A percentile compares a stretch with the other conserved stretches of the same genome.
Conservation (phyloP, 441 rosid species). For the Gossypium gossypioides region DNA sequence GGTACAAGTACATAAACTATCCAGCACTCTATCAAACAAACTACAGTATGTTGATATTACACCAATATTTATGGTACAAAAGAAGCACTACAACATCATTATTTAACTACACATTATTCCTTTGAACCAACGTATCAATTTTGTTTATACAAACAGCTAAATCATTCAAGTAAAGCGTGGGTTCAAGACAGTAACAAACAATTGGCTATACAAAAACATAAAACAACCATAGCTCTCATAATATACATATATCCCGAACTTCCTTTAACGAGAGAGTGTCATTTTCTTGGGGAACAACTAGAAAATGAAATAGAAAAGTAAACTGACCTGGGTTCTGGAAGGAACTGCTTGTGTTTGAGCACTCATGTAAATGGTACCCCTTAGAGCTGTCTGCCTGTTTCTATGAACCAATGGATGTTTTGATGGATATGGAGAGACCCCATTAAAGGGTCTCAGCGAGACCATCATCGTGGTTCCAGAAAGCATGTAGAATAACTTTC, state of each 20-base stretch:
- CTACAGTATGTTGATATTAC: background rate
- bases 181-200: background rate
- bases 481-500: background rate
- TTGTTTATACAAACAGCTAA: background rate
- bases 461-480: constrained; percentile 27
- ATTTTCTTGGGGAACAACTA: constrained; percentile 3
- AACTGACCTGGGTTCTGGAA: constrained; percentile 50
- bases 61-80: background rate
- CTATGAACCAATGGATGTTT: constrained; percentile 14
- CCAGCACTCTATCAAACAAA: background rate
- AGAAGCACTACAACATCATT: background rate
- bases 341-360: constrained; percentile 48
- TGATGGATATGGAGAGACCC: constrained; percentile 17
- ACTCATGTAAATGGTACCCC: constrained; percentile 24
- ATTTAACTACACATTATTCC: background rate
- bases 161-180: no score
- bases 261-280: background rate
- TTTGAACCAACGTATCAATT: background rate
- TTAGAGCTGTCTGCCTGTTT: constrained; percentile 22
- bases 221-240: background rate
- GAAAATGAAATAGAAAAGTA: background rate
- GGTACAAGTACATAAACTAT: background rate
- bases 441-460: constrained; percentile 40
- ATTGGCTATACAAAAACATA: background rate
- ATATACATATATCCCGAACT: background rate